Percentiles rank a stretch among this genome's conserved stretches.
Evolutionary conservation across 164 flowering plant species (phyloP).

Genomic region (Chimonanthus salicifolius): DNA sequence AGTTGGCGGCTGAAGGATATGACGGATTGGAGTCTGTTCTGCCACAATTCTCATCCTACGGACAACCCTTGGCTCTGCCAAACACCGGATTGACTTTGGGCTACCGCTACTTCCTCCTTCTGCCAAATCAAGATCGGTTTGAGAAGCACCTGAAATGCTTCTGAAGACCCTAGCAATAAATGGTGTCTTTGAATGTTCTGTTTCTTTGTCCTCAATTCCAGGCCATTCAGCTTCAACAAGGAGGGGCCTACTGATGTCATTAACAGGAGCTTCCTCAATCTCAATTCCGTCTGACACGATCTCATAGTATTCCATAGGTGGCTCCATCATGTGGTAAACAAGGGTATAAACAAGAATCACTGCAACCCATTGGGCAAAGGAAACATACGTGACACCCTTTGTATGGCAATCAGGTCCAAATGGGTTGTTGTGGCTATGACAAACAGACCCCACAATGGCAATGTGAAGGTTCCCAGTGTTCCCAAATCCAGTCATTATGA

Average conservation of each 20-base stretch:
- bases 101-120: conserved; percentile 28
- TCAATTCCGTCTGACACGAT: conserved; percentile 41
- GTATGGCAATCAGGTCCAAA: conserved; percentile 66
- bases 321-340: conserved; percentile 98
- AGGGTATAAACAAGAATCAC: conserved; percentile 78
- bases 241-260: conserved; percentile 54
- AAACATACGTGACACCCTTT: conserved; percentile 75
- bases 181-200: conserved; percentile 71
- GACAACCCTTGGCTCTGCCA: conserved; percentile 74
- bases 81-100: conserved; percentile 55
- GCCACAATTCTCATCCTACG: conserved; percentile 74
- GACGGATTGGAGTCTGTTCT: conserved; percentile 67
- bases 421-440: conserved; percentile 54
- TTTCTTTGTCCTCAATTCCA: conserved; percentile 83
- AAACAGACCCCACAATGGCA: conserved; percentile 73
- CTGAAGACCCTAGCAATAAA: conserved; percentile 64
- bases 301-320: conserved; percentile 75
- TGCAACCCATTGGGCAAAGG: conserved; percentile 91
- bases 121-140: conserved; percentile 37
- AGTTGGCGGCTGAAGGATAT: conserved; percentile 88
- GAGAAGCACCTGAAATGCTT: conserved; percentile 42
- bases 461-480: conserved; percentile 82
- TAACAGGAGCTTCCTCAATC: conserved; percentile 27
- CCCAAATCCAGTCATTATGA: conserved; percentile 86
- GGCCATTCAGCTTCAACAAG: conserved; percentile 93